Percentiles rank a stretch among this genome's conserved stretches.
Evolutionary conservation across 2,329 filamentous ascomycete species (phyloP).

Genomic region (Sporothrix humicola): DNA sequence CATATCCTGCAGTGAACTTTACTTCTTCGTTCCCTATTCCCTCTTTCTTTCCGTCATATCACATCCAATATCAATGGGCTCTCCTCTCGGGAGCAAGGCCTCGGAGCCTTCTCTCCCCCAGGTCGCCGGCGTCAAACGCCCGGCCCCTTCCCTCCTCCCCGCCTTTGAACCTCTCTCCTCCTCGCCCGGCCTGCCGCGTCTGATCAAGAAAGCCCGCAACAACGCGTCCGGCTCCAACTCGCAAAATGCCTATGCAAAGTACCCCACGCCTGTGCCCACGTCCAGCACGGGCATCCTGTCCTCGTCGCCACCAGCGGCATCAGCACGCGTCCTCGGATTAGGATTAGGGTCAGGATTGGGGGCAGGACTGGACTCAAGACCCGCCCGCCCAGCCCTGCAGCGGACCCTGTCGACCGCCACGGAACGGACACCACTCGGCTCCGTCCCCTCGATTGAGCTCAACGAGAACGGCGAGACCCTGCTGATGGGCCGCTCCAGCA

Average conservation of each 20-base stretch:
- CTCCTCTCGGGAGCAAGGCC: slow-evolving; percentile 46
- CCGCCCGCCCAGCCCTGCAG: slow-evolving; percentile 55
- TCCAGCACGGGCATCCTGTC: slow-evolving; percentile 91
- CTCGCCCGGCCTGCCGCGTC: slow-evolving; percentile 72
- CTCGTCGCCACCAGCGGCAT: slow-evolving; percentile 82
- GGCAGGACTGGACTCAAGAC: too few species aligned
- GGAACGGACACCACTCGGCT: slow-evolving; percentile 81
- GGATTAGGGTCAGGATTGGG: neutral
- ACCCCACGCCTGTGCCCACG: slow-evolving; percentile 92
- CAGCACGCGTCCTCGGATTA: slow-evolving; percentile 43
- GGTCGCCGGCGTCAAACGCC: slow-evolving; percentile 60
- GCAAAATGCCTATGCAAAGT: slow-evolving; percentile 65
- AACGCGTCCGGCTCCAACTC: slow-evolving; percentile 17
- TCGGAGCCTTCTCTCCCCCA: slow-evolving; percentile 47
- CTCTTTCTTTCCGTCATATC: too few species aligned
- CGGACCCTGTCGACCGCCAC: slow-evolving; percentile 69
- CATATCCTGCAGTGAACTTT: neutral
- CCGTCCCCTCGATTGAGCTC: slow-evolving; percentile 82
- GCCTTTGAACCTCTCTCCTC: slow-evolving; percentile 82
- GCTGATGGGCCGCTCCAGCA: slow-evolving; percentile 90
- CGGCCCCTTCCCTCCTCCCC: slow-evolving; percentile 72
- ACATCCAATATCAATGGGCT: slow-evolving; percentile 47
- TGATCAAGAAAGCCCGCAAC: slow-evolving; percentile 58
- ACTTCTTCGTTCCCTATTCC: neutral
- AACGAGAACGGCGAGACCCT: slow-evolving; percentile 80